These are phyloP conservation scores for Wickerhamomyces ciferrii DNA, from an alignment of 805 yeast species.

Conservation along the genomic window DNA sequence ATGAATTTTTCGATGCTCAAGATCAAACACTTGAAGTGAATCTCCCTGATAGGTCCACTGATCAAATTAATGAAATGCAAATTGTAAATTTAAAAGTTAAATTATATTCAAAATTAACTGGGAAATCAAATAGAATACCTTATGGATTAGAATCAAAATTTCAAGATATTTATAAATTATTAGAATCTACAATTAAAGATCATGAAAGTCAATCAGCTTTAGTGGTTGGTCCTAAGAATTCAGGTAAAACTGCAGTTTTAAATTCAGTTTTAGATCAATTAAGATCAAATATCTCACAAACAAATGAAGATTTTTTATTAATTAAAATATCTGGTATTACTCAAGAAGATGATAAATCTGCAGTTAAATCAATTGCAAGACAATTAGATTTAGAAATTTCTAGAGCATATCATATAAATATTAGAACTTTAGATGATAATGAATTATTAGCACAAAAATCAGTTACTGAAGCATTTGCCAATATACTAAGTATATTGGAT, in stretches of 20 bases:
- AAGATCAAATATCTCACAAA: constrained; percentile 19
- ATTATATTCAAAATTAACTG: constrained; percentile 24
- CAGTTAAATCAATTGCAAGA: constrained; percentile 79
- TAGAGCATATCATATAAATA: constrained; percentile 22
- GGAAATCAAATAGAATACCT: constrained; percentile 17
- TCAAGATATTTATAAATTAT: constrained; percentile 47
- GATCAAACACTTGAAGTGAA: background rate
- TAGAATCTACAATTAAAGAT: constrained; percentile 60
- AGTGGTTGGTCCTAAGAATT: constrained; percentile 72
- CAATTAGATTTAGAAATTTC: constrained; percentile 58
- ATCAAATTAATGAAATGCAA: background rate
- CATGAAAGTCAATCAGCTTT: constrained; percentile 80
- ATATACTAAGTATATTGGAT: constrained; percentile 49
- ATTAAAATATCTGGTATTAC: constrained; percentile 65
- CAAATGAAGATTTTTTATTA: constrained; percentile 48
- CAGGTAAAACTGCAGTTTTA: constrained; percentile 69
- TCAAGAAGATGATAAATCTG: constrained; percentile 71
- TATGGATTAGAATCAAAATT: constrained; percentile 31
- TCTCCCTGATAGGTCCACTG: constrained; percentile 28
- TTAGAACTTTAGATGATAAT: constrained; percentile 16
- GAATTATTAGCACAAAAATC: constrained; percentile 45
- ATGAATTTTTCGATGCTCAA: constrained; percentile 2
- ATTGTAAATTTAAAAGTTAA: constrained; percentile 3
- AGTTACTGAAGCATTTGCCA: constrained; percentile 55
- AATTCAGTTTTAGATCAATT: constrained; percentile 49